phyloP scores from a whole-genome alignment of 768 basidiomycete species.

The Boletus eberwhitei region DNA sequence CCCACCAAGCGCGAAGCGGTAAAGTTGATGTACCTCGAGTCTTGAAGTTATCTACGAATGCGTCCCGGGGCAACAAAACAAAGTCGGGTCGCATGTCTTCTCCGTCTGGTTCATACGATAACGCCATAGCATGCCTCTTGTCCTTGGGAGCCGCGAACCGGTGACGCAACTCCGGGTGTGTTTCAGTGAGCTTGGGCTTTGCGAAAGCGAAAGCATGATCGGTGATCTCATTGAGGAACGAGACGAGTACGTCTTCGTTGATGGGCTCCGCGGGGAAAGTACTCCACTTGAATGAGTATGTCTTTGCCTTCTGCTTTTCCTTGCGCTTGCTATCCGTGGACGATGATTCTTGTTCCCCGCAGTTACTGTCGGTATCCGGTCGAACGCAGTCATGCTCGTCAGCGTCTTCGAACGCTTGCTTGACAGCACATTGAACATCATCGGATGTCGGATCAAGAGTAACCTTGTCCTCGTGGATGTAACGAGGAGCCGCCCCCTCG shows the following conservation, averaged over 20 bases:
- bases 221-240: slow-evolving; percentile 7
- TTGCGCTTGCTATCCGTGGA: background rate
- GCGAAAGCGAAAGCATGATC: slow-evolving; percentile 5
- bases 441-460: background rate
- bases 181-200: background rate
- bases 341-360: background rate
- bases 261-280: slow-evolving; percentile 5
- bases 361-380: background rate
- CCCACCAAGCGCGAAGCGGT: slow-evolving; percentile 3
- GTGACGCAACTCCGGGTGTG: background rate
- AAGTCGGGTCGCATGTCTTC: slow-evolving; percentile 9
- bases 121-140: slow-evolving; percentile 1
- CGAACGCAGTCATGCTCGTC: background rate
- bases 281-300: slow-evolving; percentile 1
- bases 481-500: background rate
- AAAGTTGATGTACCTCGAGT: background rate
- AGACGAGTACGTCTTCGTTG: background rate
- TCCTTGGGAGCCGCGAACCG: slow-evolving; percentile 3
- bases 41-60: background rate
- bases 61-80: slow-evolving; percentile 4
- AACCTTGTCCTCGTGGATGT: background rate
- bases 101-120: slow-evolving; percentile 8
- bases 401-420: background rate
- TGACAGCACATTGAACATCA: background rate
- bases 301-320: background rate